A percentile compares a stretch with the other conserved stretches of the same genome.
Evolutionary conservation across 345 rosid species (phyloP).

Genomic region (Eucalyptus rudis): DNA sequence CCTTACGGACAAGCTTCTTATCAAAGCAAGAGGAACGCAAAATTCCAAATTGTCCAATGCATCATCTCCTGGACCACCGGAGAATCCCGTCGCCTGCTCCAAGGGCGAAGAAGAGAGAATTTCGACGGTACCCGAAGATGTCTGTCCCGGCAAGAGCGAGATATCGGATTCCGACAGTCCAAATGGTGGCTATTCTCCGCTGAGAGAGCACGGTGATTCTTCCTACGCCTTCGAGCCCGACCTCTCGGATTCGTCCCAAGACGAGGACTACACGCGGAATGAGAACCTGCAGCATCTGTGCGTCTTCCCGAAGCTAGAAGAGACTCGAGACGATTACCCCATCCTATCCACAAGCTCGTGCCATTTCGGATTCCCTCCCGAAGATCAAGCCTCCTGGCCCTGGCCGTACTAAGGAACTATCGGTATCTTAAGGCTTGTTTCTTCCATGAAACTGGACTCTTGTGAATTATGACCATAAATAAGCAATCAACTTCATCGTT

Average conservation of each 20-base stretch:
- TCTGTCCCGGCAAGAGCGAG: background rate
- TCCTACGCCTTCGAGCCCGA: conserved; percentile 33
- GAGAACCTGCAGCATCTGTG: conserved; percentile 12
- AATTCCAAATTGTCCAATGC: background rate
- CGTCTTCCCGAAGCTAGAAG: conserved; percentile 39
- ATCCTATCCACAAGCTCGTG: conserved; percentile 22
- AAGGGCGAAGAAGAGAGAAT: background rate
- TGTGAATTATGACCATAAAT: background rate
- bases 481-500: background rate
- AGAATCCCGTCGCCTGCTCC: background rate
- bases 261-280: conserved; percentile 26
- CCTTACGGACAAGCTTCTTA: conserved; percentile 25
- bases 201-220: conserved; percentile 4
- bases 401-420: conserved; percentile 22
- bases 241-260: conserved; percentile 43
- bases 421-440: background rate
- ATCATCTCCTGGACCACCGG: background rate
- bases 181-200: background rate
- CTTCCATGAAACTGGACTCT: background rate
- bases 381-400: conserved; percentile 50
- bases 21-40: conserved; percentile 5
- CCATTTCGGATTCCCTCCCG: conserved; percentile 31
- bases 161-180: background rate
- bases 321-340: conserved; percentile 3
- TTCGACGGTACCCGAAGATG: background rate